Conservation (phyloP, 495 filamentous ascomycete species). For the Hypomontagnella submonticulosa region DNA sequence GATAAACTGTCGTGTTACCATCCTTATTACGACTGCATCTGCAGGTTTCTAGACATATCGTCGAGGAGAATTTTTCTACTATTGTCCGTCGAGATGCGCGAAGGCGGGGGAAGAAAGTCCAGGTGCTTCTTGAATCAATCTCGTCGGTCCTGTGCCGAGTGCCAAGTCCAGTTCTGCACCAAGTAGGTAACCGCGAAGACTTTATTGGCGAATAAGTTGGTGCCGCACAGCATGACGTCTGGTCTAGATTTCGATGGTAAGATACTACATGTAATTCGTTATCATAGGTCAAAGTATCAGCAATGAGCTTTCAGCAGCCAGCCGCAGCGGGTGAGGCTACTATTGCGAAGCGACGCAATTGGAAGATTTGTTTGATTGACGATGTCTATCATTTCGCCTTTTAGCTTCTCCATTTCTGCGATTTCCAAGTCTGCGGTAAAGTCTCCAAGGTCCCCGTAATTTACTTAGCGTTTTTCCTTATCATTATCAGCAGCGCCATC, state of each 20-base stretch:
- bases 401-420: background rate
- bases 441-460: background rate
- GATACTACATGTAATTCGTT: constrained; percentile 6
- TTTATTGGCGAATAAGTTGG: constrained; percentile 19
- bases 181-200: constrained; percentile 8
- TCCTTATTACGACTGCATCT: constrained; percentile 33
- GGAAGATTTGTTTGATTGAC: constrained; percentile 15
- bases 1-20: constrained; percentile 33
- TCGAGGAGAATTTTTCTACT: constrained; percentile 32
- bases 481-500: constrained; percentile 40
- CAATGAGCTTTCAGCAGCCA: constrained; percentile 23
- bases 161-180: constrained; percentile 6
- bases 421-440: background rate
- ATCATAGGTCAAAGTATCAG: constrained; percentile 6
- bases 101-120: constrained; percentile 1
- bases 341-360: constrained; percentile 4
- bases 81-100: constrained; percentile 18
- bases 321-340: constrained; percentile 25
- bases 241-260: constrained; percentile 13
- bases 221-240: constrained; percentile 24
- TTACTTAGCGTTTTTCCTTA: constrained; percentile 5
- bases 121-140: constrained; percentile 7
- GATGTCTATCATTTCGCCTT: constrained; percentile 14
- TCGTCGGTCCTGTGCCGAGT: constrained; percentile 15
- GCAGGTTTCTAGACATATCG: constrained; percentile 32